Percentiles rank a stretch among this genome's conserved stretches.
phyloP scores from a whole-genome alignment of 1,284 basidiomycete genomes.

The Ustilago shanxiensis region DNA sequence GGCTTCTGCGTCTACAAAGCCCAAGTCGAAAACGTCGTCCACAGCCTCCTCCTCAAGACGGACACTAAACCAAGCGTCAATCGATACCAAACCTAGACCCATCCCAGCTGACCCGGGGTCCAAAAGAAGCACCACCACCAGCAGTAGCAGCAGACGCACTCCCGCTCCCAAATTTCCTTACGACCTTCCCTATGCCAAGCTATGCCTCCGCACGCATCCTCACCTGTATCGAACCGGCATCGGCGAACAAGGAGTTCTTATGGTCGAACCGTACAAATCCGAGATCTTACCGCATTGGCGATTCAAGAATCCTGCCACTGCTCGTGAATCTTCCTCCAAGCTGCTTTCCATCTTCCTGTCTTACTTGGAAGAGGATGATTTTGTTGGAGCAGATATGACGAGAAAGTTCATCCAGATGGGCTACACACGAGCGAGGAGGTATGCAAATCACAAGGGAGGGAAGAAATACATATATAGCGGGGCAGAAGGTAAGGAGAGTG shows the following conservation, averaged over 20 bases:
- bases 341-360: slow-evolving; percentile 25
- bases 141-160: not conserved
- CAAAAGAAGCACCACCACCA: not conserved
- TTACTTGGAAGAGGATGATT: slow-evolving; percentile 39
- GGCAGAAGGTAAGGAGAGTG: not conserved
- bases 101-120: too few relatives aligned
- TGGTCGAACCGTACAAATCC: slow-evolving; percentile 52
- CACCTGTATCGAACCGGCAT: slow-evolving; percentile 49
- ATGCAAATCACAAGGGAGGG: slow-evolving; percentile 50
- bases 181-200: slow-evolving; percentile 25
- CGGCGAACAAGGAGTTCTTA: slow-evolving; percentile 53
- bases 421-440: slow-evolving; percentile 43
- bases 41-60: not conserved
- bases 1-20: not conserved
- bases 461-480: slow-evolving; percentile 35
- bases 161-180: slow-evolving; percentile 35
- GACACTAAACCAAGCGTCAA: not conserved
- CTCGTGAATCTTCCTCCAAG: slow-evolving; percentile 23
- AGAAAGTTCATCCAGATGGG: slow-evolving; percentile 53
- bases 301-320: slow-evolving; percentile 34
- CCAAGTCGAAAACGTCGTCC: not conserved
- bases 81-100: not conserved
- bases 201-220: slow-evolving; percentile 35
- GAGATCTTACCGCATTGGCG: slow-evolving; percentile 46
- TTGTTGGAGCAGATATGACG: slow-evolving; percentile 45